Evolutionary conservation across 148 eudicot species (phyloP).

Genomic region (Vaccinium vitisidaea): DNA sequence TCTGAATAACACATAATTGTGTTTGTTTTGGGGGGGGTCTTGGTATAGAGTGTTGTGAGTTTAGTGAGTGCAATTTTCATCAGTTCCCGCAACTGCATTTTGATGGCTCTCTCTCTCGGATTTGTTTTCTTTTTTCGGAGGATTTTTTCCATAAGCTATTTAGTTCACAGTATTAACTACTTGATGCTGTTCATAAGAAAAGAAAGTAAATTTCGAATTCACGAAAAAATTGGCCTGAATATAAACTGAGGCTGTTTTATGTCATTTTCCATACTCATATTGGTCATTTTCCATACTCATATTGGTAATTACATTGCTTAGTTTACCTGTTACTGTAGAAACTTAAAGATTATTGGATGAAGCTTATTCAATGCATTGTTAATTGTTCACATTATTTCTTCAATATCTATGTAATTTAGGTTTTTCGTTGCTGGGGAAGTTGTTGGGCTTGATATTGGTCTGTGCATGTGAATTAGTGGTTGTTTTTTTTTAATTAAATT

Average conservation of each 20-base stretch:
- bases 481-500: background rate
- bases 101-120: background rate
- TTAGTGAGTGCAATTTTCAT: background rate
- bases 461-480: background rate
- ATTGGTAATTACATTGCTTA: background rate
- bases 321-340: background rate
- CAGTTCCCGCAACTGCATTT: background rate
- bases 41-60: background rate
- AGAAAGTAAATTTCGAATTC: background rate
- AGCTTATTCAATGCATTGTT: background rate
- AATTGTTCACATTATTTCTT: background rate
- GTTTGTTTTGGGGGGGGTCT: background rate
- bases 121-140: background rate
- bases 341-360: background rate
- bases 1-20: background rate
- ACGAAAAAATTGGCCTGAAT: background rate
- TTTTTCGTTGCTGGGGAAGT: slow-evolving; percentile 1
- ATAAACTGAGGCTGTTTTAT: background rate
- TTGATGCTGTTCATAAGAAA: background rate
- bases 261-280: background rate
- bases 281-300: background rate
- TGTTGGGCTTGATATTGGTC: background rate
- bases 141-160: background rate
- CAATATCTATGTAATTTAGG: background rate
- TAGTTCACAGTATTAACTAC: background rate